Conservation (phyloP, 768 basidiomycete genomes). For the Gloeopeniophorella convolvens region DNA sequence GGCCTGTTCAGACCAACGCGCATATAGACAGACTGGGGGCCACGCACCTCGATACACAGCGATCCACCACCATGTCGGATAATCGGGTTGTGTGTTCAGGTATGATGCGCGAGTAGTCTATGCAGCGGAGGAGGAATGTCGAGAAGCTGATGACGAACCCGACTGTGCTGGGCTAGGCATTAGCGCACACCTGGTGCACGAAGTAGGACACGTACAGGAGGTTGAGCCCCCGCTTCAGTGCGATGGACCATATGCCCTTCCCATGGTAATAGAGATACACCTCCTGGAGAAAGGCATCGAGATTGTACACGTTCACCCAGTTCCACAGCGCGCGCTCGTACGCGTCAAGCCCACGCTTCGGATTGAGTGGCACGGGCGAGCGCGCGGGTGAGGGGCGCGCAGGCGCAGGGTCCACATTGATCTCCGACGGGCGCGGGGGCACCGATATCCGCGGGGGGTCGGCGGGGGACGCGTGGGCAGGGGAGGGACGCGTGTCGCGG, state of each 20-base stretch:
- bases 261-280: conserved; percentile 96
- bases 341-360: conserved; percentile 67
- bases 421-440: conserved; percentile 61
- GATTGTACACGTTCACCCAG: conserved; percentile 98
- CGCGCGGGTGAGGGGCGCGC: conserved; percentile 20
- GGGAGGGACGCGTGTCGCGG: conserved; percentile 24
- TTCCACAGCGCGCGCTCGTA: conserved; percentile 95
- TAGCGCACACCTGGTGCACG: conserved; percentile 22
- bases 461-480: not conserved
- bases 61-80: conserved; percentile 73
- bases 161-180: conserved; percentile 62
- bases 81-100: conserved; percentile 61
- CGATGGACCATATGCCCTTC: conserved; percentile 95
- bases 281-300: conserved; percentile 92
- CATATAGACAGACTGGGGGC: not conserved
- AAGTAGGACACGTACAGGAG: conserved; percentile 64
- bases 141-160: conserved; percentile 99
- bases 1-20: not conserved
- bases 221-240: conserved; percentile 84
- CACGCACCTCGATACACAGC: conserved; percentile 77
- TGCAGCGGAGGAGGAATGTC: conserved; percentile 89
- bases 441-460: conserved; percentile 44
- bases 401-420: conserved; percentile 35
- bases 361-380: conserved; percentile 32
- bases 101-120: conserved; percentile 82